Evolutionary conservation across 1,284 basidiomycete genomes (phyloP), one percentile per base, ranked within the genome.

Genomic region (Sphaerobolus stellatus): DNA sequence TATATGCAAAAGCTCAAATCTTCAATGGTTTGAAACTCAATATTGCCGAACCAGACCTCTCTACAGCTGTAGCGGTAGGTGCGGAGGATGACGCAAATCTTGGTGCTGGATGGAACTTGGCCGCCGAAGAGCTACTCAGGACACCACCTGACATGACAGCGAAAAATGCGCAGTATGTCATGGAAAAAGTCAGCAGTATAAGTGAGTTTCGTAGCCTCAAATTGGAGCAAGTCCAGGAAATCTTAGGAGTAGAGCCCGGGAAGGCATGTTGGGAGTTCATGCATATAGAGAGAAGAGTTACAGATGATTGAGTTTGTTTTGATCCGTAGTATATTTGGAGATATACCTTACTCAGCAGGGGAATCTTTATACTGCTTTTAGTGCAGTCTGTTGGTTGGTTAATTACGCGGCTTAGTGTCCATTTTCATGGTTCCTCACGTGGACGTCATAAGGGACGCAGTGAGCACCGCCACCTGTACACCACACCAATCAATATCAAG

Each of bases 1-100:
- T 96, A 0, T 92, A 92, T 64, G 88, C 92, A 25, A 95, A 93
- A 0, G 83, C 94, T 0, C 88, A 94, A 59, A 94, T 98, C 53
- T 95, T 98, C 73, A 84, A 83, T 44, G 96, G 98, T 65, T 83
- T 99, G 28, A 99, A 99, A 69, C 65, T 76, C n/a, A 87, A 89
- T 60, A 82, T 84, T 51, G 74, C 83, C 1, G 94, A 99, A 67
- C 97, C 96, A 0, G 90, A 97, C 60, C 81, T 85, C 9, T 66
- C 75, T 5, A 80, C 80, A 36, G 94, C 94, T 0, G 82, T 93
- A 33, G 71, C 84, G 5, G 79, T 93, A 25, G 94, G 94, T 13
- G 88, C 90, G 0, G 92, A 92, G 46, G 85, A 84, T 41, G 86
- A 88, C 57, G 74, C 79, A 0, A 76, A 83, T 3, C 79, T 73